A percentile compares a stretch with the other conserved stretches of the same genome.
These are phyloP conservation scores for Rubus parviflorus DNA, from an alignment of 306 rosid genomes.

Conservation along the genomic window DNA sequence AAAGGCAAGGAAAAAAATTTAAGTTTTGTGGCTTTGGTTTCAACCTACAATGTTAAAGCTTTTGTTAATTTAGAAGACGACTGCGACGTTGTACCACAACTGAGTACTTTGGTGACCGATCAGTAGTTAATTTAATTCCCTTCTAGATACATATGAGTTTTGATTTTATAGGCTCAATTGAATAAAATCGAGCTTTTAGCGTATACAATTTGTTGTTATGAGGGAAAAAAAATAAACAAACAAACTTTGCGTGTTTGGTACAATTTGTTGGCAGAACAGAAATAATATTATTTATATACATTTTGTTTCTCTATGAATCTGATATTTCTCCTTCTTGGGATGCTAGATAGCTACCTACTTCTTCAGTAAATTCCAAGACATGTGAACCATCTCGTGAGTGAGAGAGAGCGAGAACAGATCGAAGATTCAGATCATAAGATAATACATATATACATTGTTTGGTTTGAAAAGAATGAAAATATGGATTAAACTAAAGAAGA, in stretches of 20 bases:
- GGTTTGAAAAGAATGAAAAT: background rate
- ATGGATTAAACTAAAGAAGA: slow-evolving; percentile 26
- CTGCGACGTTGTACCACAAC: no score
- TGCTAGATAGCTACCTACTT: background rate
- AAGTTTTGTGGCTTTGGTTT: no score
- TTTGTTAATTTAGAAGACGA: no score
- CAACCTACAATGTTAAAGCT: no score
- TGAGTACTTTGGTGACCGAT: no score
- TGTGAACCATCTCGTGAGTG: slow-evolving; percentile 11
- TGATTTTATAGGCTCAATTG: no score
- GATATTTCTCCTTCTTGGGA: background rate
- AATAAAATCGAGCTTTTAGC: no score
- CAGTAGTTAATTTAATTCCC: no score
- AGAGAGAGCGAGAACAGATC: background rate
- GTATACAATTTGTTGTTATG: no score
- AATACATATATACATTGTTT: background rate
- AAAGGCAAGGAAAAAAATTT: no score
- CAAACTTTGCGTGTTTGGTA: background rate
- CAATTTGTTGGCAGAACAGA: background rate
- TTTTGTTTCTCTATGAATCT: background rate
- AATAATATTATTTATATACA: background rate
- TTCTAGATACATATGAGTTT: no score
- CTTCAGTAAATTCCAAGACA: background rate
- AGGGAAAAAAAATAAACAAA: no score
- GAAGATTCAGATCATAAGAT: background rate